A percentile compares a stretch with the other conserved stretches of the same genome.
These are phyloP conservation scores for Saccharomycopsis schoenii DNA, from an alignment of 805 yeast species.

Conservation along the genomic window DNA sequence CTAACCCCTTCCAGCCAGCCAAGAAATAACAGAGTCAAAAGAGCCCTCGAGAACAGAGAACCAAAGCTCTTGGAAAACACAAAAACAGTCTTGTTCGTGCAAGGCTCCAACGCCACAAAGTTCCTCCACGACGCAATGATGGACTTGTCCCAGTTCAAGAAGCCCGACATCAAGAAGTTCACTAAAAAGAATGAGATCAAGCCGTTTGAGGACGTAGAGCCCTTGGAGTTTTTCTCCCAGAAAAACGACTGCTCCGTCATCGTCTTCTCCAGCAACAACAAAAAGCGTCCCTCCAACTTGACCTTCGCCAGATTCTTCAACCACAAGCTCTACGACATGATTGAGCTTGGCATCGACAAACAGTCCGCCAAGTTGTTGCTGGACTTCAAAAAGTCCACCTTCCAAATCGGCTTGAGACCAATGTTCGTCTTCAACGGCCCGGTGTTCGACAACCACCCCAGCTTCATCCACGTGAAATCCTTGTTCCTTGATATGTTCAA, in stretches of 20 bases:
- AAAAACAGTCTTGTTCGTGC: conserved; percentile 83
- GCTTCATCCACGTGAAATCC: conserved; percentile 76
- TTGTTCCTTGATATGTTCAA: conserved; percentile 84
- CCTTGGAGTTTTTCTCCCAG: conserved; percentile 86
- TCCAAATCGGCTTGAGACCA: conserved; percentile 85
- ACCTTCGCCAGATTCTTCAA: conserved; percentile 87
- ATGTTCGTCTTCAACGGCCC: conserved; percentile 91
- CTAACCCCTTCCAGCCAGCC: conserved; percentile 44
- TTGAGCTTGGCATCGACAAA: conserved; percentile 63
- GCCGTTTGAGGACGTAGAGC: conserved; percentile 85
- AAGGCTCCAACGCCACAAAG: conserved; percentile 75
- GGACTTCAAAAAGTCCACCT: conserved; percentile 75
- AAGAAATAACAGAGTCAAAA: conserved; percentile 88
- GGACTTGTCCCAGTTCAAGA: conserved; percentile 81
- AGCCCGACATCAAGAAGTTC: conserved; percentile 83
- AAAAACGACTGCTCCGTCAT: conserved; percentile 86
- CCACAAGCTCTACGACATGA: conserved; percentile 85
- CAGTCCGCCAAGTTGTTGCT: conserved; percentile 59
- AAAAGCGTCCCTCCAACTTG: conserved; percentile 87
- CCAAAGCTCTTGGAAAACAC: conserved; percentile 84
- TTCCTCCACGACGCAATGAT: conserved; percentile 80
- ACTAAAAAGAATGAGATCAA: conserved; percentile 78
- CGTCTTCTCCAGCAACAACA: conserved; percentile 70
- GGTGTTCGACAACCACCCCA: conserved; percentile 82
- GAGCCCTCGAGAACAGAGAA: conserved; percentile 84